Conservation (phyloP, 78 protist species). For the Dictyostelium firmibasis region DNA sequence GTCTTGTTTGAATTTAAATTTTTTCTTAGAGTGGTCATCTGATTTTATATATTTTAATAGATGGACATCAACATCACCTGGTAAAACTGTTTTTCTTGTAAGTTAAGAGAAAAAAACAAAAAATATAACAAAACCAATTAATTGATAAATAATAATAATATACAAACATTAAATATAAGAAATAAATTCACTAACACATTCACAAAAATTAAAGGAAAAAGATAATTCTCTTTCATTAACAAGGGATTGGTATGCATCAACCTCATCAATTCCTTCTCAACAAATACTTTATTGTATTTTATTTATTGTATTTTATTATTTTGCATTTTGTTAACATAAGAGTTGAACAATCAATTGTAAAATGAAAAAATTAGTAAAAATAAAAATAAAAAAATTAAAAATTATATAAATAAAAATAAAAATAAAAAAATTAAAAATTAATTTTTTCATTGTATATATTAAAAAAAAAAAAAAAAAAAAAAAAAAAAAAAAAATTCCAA, state of each 20-base stretch:
- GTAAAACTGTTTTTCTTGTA: not conserved
- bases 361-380: not conserved
- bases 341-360: not conserved
- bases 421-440: not conserved
- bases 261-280: not conserved
- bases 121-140: not conserved
- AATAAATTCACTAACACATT: not conserved
- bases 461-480: no score
- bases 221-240: slow-evolving; percentile 4
- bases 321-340: not conserved
- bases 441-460: no score
- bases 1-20: not conserved
- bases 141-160: not conserved
- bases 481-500: no score
- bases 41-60: not conserved
- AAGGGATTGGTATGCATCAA: not conserved
- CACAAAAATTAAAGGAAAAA: not conserved
- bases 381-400: not conserved
- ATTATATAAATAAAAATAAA: no score
- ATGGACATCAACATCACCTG: slow-evolving; percentile 12
- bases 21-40: slow-evolving; percentile 2
- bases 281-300: not conserved
- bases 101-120: not conserved
- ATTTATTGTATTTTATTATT: not conserved
- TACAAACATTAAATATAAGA: no score